These are phyloP conservation scores for Lanmaoa pseudosensibilis DNA, from an alignment of 768 basidiomycete species.

Conservation along the genomic window DNA sequence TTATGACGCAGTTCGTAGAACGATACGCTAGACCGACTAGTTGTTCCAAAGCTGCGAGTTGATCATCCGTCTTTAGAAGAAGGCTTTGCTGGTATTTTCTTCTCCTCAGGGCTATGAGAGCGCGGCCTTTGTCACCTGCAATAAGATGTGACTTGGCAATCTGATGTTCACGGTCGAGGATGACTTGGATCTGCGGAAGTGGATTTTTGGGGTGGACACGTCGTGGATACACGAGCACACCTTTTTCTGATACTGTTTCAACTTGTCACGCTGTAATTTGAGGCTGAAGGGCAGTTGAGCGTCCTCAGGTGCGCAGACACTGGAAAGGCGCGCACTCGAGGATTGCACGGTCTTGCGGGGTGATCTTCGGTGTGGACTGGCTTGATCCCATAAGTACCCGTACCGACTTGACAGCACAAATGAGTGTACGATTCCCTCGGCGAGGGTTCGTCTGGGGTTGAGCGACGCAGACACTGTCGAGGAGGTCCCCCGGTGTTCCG, in stretches of 20 bases:
- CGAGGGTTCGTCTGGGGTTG: neutral
- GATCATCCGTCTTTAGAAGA: constrained; percentile 83
- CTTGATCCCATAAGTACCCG: constrained; percentile 56
- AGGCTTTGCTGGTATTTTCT: constrained; percentile 93
- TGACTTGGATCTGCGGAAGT: constrained; percentile 67
- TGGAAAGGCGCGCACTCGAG: constrained; percentile 70
- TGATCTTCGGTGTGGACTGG: constrained; percentile 84
- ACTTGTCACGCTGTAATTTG: constrained; percentile 93
- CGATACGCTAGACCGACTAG: constrained; percentile 52
- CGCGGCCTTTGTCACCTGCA: constrained; percentile 82
- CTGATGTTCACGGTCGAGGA: constrained; percentile 84
- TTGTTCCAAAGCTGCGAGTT: constrained; percentile 86
- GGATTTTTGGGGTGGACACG: neutral
- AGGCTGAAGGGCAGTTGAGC: constrained; percentile 53
- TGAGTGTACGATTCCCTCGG: neutral
- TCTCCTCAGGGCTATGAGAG: constrained; percentile 81
- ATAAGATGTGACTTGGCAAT: constrained; percentile 84
- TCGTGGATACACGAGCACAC: constrained; percentile 39
- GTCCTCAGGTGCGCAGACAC: constrained; percentile 18
- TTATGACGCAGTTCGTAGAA: neutral
- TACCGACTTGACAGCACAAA: neutral
- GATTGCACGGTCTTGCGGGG: constrained; percentile 90
- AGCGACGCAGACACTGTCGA: neutral
- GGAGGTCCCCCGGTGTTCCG: neutral
- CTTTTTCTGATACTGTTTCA: constrained; percentile 94